Evolutionary conservation across 1,284 basidiomycete species (phyloP).

Genomic region (Ustilago shanxiensis): DNA sequence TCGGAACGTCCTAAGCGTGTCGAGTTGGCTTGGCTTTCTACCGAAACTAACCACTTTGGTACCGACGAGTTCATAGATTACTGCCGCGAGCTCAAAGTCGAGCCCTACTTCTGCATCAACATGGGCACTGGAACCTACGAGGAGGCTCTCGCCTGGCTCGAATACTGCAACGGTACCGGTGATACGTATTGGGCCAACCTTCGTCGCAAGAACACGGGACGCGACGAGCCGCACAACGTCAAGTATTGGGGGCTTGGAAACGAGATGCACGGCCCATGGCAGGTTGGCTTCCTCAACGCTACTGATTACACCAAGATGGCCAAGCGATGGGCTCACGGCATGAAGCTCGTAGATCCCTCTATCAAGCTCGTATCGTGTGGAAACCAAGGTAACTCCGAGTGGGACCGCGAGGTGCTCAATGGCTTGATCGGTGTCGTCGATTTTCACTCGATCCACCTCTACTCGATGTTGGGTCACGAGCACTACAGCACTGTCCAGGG

Average conservation of each 20-base stretch:
- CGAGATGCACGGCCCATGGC: conserved; percentile 77
- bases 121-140: conserved; percentile 78
- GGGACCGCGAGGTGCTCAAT: conserved; percentile 71
- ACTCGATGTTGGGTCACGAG: conserved; percentile 59
- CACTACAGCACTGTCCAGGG: conserved; percentile 67
- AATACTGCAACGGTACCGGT: conserved; percentile 76
- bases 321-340: conserved; percentile 77
- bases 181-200: conserved; percentile 77
- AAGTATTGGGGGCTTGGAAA: conserved; percentile 73
- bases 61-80: conserved; percentile 75
- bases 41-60: conserved; percentile 78
- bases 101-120: conserved; percentile 78
- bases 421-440: conserved; percentile 70
- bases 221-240: conserved; percentile 76
- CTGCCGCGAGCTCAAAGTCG: conserved; percentile 71
- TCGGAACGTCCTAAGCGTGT: conserved; percentile 74
- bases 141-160: conserved; percentile 78
- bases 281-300: conserved; percentile 77
- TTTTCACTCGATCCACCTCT: conserved; percentile 70
- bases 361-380: conserved; percentile 77
- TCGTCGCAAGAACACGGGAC: conserved; percentile 75
- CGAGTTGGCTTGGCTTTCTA: conserved; percentile 78
- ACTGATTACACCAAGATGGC: conserved; percentile 76
- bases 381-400: conserved; percentile 73
- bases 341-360: conserved; percentile 76